Evolutionary conservation across 352 stramenopile genomes (phyloP).

Genomic region (Thraustochytrium striatum): DNA sequence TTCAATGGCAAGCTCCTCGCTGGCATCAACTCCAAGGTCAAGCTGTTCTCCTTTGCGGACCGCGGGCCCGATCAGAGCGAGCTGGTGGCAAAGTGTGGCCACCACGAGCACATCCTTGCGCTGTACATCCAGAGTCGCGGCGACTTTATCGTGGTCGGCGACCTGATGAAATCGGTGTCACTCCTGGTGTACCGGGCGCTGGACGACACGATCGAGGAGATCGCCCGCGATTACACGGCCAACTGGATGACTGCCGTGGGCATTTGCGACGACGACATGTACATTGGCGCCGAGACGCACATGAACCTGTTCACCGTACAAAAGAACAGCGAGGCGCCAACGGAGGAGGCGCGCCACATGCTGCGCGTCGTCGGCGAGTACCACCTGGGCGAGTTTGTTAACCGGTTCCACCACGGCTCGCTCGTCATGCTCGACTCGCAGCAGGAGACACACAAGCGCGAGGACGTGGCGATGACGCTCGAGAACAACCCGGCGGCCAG

Average conservation of each 20-base stretch:
- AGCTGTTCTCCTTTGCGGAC: constrained; percentile 81
- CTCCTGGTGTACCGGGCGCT: constrained; percentile 87
- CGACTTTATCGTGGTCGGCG: constrained; percentile 85
- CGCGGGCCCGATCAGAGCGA: constrained; percentile 81
- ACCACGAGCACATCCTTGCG: constrained; percentile 90
- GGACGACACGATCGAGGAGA: constrained; percentile 80
- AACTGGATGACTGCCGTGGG: constrained; percentile 91
- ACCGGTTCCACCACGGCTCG: constrained; percentile 87
- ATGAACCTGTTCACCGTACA: constrained; percentile 91
- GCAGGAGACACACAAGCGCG: constrained; percentile 5
- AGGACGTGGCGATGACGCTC: neutral
- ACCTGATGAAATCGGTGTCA: constrained; percentile 94
- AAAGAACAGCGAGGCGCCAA: constrained; percentile 80
- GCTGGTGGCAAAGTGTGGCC: constrained; percentile 80
- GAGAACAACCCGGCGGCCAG: constrained; percentile 1
- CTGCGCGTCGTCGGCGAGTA: constrained; percentile 69
- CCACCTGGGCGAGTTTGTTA: constrained; percentile 91
- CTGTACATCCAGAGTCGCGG: constrained; percentile 88
- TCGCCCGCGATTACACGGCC: constrained; percentile 89
- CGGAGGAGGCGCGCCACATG: constrained; percentile 82
- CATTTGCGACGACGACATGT: constrained; percentile 88
- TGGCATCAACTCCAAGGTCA: constrained; percentile 89
- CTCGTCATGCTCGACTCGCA: constrained; percentile 80
- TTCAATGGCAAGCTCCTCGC: constrained; percentile 88
- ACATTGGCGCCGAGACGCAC: constrained; percentile 87